Evolutionary conservation across 371 early-diverging fungal species (phyloP), one percentile per base, ranked within the genome.

Genomic region (Haplosporangium sp.): DNA sequence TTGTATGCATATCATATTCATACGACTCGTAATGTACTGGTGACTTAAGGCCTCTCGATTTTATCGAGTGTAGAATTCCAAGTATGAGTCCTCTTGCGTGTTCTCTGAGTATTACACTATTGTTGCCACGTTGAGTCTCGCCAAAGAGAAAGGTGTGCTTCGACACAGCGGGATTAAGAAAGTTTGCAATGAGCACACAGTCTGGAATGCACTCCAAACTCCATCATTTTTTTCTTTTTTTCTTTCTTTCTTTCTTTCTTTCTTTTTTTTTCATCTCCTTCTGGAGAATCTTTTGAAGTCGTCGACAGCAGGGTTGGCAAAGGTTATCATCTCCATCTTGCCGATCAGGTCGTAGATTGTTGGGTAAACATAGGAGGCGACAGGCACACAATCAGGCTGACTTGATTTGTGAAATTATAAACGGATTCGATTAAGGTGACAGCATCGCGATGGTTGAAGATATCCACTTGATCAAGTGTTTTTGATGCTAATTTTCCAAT

Each of bases 181-280:
- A 61, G n/a, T 42, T 61, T 42, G 61, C 2, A 34, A 61, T 61
- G 61, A 61, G 39, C 4, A 44, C 61, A n/a, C 20, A 11, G 42
- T 61, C 40, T 19, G 61, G 44, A 20, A 61, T 61, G 20, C 3
- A 0, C 9, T 61, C 19, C 13, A 20, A 13, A 11, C 19, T 61
- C 61, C 61, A 61, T 61, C 42, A n/a, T n/a, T n/a, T n/a, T n/a
- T n/a, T n/a, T n/a, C n/a, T n/a, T n/a, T n/a, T n/a, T n/a, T n/a
- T n/a, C n/a, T n/a, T n/a, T n/a, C n/a, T n/a, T n/a, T n/a, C n/a
- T n/a, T n/a, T n/a, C n/a, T n/a, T n/a, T n/a, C n/a, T n/a, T n/a
- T n/a, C n/a, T n/a, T n/a, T n/a, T n/a, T n/a, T n/a, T n/a, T n/a
- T 8, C 42, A 61, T 11, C 61, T 61, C 27, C 27, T 27, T 20